Base-by-base conservation (phyloP, 305 asterid genomes). In the Fraxinus floribunda region DNA sequence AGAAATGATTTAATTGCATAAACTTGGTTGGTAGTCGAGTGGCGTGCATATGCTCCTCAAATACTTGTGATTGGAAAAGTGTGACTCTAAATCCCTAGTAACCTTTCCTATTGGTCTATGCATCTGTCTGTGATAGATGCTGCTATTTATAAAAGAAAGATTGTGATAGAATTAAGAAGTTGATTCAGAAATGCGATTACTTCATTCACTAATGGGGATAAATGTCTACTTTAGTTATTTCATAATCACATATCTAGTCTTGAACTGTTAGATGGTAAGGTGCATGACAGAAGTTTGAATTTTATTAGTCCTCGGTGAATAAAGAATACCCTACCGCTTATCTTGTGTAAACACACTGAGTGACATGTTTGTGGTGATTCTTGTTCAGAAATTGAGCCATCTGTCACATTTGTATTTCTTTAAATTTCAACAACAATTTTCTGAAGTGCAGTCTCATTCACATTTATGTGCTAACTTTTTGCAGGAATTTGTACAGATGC, bases 401-500 rank as follows among this genome's bases (percentile, higher is more conserved):
- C 15, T 49, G 20, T 49, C 16, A 1, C 20, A 3, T 49, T 49
- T 49, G 62, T 49, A 15, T 13, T 15, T 18, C n/a, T 49, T 49
- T 13, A 11, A 3, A 5, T 1, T 62, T 62, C 7, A 62, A 22
- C 4, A 62, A 62, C 0, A 62, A 22, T 18, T 62, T n/a, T 18
- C 29, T 18, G 0, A 16, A 3, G 11, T 57, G 10, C 3, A 15
- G 8, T 55, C 20, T 15, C 26, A 35, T 79, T 15, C 38, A 38
- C 62, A 38, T 60, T 39, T 3, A 44, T 22, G 30, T 78, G 57
- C 5, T 80, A 73, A 30, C 55, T 75, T 36, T 36, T 68, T 72
- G 52, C 81, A 22, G 38, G 74, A 79, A 82, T 55, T 26, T 57
- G 4, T 87, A 82, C 88, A 88, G 94, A 90, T 90, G 76, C 90